Percentiles rank a stretch among this genome's conserved stretches.
phyloP scores from a whole-genome alignment of 2,329 filamentous ascomycete species.

The Penicillium sp. region DNA sequence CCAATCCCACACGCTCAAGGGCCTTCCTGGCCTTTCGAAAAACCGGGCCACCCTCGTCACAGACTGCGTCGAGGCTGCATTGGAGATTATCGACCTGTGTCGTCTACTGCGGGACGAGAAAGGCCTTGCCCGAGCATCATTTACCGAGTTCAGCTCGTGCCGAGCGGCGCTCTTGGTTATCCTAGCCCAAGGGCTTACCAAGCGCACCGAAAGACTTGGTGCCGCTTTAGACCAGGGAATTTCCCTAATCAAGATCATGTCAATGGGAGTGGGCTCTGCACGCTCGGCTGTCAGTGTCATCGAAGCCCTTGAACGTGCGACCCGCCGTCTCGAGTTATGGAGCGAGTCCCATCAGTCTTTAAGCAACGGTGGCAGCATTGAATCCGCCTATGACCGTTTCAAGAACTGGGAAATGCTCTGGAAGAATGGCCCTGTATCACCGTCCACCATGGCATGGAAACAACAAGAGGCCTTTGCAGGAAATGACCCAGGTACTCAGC shows the following conservation, averaged over 20 bases:
- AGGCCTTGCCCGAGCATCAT: conserved; percentile 51
- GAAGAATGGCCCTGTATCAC: conserved; percentile 38
- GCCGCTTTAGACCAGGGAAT: conserved; percentile 47
- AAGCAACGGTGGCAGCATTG: conserved; percentile 31
- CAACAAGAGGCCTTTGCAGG: conserved; percentile 15
- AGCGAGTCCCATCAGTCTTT: conserved; percentile 31
- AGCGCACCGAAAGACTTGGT: conserved; percentile 40
- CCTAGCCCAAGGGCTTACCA: conserved; percentile 37
- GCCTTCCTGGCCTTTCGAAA: conserved; percentile 30
- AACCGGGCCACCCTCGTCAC: conserved; percentile 42
- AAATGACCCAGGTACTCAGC: conserved; percentile 11
- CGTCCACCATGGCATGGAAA: conserved; percentile 26
- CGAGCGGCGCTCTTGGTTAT: conserved; percentile 50
- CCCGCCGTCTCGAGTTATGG: conserved; percentile 43
- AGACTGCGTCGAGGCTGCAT: conserved; percentile 50
- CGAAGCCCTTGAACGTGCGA: conserved; percentile 49
- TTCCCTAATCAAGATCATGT: conserved; percentile 50
- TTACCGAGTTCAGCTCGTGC: conserved; percentile 53
- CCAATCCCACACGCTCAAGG: conserved; percentile 23
- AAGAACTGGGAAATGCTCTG: conserved; percentile 51
- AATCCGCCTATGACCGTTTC: conserved; percentile 49
- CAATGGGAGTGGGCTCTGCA: conserved; percentile 48
- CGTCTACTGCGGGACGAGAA: conserved; percentile 47
- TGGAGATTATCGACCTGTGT: conserved; percentile 49
- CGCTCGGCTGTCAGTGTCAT: conserved; percentile 51